phyloP scores from a whole-genome alignment of 2,329 filamentous ascomycete genomes.

The Claviceps purpurea region DNA sequence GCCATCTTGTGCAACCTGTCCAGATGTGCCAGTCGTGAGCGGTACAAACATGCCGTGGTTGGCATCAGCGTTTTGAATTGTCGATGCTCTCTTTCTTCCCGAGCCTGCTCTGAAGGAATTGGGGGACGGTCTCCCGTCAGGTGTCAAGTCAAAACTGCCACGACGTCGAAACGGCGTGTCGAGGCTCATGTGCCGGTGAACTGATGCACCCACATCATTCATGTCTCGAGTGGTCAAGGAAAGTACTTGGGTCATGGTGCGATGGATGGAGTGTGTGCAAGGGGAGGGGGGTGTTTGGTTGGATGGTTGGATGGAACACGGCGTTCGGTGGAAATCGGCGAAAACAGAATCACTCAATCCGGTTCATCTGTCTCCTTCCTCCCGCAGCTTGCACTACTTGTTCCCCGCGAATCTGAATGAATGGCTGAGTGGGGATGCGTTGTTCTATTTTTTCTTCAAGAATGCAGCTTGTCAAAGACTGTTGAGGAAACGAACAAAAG shows the following conservation, averaged over 20 bases:
- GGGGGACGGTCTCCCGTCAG: slow-evolving; percentile 5
- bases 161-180: slow-evolving; percentile 9
- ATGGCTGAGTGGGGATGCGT: not conserved
- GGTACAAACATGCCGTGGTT: slow-evolving; percentile 22
- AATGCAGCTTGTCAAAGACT: not conserved
- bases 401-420: not conserved
- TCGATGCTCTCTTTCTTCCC: slow-evolving; percentile 30
- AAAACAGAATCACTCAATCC: slow-evolving; percentile 4
- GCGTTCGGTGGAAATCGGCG: slow-evolving; percentile 2
- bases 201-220: slow-evolving; percentile 10
- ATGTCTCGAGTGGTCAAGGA: slow-evolving; percentile 12
- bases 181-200: slow-evolving; percentile 11
- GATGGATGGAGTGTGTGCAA: not conserved
- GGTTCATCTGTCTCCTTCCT: not conserved
- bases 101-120: slow-evolving; percentile 5
- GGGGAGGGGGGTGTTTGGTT: not conserved
- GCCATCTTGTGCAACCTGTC: slow-evolving; percentile 16
- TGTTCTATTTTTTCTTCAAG: not conserved
- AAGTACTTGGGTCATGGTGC: slow-evolving; percentile 14
- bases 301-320: not conserved
- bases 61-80: slow-evolving; percentile 32
- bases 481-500: not conserved
- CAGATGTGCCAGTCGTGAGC: slow-evolving; percentile 16
- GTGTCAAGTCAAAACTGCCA: slow-evolving; percentile 4
- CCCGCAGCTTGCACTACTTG: slow-evolving; percentile 2